Conservation (phyloP, 352 stramenopile genomes). For the Phytopythium ostracodes region DNA sequence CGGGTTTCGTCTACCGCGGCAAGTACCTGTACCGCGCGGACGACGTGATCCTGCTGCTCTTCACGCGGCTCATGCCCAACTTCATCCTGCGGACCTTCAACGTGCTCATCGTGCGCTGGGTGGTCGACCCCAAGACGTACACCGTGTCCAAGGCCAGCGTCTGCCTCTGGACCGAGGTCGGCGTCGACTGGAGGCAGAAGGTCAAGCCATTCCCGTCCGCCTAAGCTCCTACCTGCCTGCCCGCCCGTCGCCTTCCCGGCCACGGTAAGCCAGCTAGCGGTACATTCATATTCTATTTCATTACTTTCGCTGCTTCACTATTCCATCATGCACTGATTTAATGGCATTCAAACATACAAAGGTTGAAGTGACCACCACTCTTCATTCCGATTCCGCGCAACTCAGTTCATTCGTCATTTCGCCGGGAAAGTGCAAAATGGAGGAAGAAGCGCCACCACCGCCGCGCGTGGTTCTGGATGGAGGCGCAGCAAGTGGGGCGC, state of each 20-base stretch:
- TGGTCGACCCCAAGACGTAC: conserved; percentile 21
- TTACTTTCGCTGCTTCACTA: too few species aligned
- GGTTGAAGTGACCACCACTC: conserved; percentile 47
- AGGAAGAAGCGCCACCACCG: conserved; percentile 1
- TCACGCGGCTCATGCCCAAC: conserved; percentile 6
- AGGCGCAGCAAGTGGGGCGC: conserved; percentile 15
- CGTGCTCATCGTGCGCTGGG: conserved; percentile 14
- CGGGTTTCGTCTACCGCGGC: conserved; percentile 3
- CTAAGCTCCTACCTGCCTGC: too few species aligned
- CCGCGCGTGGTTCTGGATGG: conserved; percentile 35
- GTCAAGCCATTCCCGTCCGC: conserved; percentile 30
- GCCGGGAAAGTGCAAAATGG: conserved; percentile 16
- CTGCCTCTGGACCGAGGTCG: conserved; percentile 32
- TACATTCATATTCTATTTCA: conserved; percentile 7
- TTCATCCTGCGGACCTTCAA: conserved; percentile 14
- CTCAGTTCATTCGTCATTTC: conserved; percentile 16
- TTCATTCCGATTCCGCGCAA: conserved; percentile 5
- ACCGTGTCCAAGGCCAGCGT: conserved; percentile 22
- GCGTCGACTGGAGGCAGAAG: conserved; percentile 29
- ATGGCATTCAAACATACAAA: neutral
- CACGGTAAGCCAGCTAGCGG: neutral
- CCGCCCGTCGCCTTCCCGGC: neutral
- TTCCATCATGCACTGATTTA: conserved; percentile 6
- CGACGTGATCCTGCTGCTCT: conserved; percentile 8
- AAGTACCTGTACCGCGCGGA: conserved; percentile 8